Evolutionary conservation across 2,329 filamentous ascomycete genomes (phyloP).

Genomic region (Colletotrichum noveboracense): DNA sequence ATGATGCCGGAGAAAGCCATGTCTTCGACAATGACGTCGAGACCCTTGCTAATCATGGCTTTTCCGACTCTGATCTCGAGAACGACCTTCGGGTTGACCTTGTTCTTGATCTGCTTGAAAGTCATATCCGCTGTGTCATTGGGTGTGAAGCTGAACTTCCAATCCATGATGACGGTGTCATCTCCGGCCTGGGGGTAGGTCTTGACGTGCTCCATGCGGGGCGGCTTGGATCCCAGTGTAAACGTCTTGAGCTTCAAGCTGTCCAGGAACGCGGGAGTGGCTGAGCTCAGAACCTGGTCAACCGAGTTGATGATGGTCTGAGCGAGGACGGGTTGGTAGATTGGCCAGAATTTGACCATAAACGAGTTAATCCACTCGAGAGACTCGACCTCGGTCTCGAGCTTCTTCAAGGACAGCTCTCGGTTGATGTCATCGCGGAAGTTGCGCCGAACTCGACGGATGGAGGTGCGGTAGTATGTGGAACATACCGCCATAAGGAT

Average conservation of each 20-base stretch:
- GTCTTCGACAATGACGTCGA: slow-evolving; percentile 97
- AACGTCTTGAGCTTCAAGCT: slow-evolving; percentile 94
- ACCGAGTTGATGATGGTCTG: slow-evolving; percentile 92
- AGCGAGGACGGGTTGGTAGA: slow-evolving; percentile 93
- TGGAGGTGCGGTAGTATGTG: slow-evolving; percentile 96
- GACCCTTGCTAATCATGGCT: slow-evolving; percentile 93
- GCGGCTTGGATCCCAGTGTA: slow-evolving; percentile 91
- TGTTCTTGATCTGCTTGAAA: slow-evolving; percentile 86
- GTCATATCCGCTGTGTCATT: slow-evolving; percentile 95
- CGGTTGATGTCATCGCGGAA: slow-evolving; percentile 93
- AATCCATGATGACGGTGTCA: slow-evolving; percentile 97
- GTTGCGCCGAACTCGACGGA: slow-evolving; percentile 91
- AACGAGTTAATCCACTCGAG: slow-evolving; percentile 99
- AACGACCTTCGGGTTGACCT: slow-evolving; percentile 95
- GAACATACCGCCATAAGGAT: slow-evolving; percentile 90
- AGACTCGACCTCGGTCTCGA: slow-evolving; percentile 91
- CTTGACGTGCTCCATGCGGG: slow-evolving; percentile 96
- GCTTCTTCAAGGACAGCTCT: slow-evolving; percentile 82
- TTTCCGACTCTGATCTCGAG: slow-evolving; percentile 95
- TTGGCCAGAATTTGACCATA: slow-evolving; percentile 98
- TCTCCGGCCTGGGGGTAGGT: slow-evolving; percentile 96
- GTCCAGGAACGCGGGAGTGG: slow-evolving; percentile 91
- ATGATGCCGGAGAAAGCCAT: slow-evolving; percentile 96
- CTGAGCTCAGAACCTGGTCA: slow-evolving; percentile 92
- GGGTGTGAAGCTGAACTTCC: slow-evolving; percentile 99